phyloP scores from a whole-genome alignment of 306 rosid species.

The Lithocarpus polystachyus region DNA sequence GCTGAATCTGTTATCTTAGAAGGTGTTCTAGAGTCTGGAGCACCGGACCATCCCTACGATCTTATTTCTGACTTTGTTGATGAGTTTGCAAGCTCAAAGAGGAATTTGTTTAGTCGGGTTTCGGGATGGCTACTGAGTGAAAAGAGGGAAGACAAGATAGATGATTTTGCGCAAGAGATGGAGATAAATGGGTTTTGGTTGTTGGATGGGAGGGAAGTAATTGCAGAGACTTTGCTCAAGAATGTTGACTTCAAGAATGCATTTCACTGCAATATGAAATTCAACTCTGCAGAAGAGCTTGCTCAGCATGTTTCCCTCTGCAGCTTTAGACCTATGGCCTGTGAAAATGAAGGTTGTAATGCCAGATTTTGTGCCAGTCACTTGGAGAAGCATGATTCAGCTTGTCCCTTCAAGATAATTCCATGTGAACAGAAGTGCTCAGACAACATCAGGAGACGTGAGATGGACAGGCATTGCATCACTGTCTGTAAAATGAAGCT shows the following conservation, averaged over 20 bases:
- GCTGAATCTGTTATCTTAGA: constrained; percentile 68
- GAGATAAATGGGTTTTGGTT: constrained; percentile 73
- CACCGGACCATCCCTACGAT: constrained; percentile 63
- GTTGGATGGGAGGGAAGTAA: constrained; percentile 51
- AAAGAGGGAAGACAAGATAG: constrained; percentile 82
- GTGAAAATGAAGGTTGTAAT: constrained; percentile 64
- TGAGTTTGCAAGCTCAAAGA: constrained; percentile 59
- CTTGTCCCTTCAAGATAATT: constrained; percentile 77
- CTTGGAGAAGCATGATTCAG: constrained; percentile 58
- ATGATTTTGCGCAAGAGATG: constrained; percentile 80
- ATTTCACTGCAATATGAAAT: constrained; percentile 57
- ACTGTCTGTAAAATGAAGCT: constrained; percentile 88
- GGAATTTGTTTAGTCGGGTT: constrained; percentile 67
- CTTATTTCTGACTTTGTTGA: constrained; percentile 72
- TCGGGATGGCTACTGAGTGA: constrained; percentile 79
- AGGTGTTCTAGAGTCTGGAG: constrained; percentile 47
- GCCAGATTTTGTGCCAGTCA: constrained; percentile 53
- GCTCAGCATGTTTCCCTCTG: constrained; percentile 47
- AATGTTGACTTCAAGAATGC: constrained; percentile 68
- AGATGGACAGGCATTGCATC: constrained; percentile 89
- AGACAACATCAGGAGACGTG: constrained; percentile 60
- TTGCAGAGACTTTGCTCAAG: constrained; percentile 47
- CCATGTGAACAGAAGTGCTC: constrained; percentile 78
- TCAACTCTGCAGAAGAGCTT: constrained; percentile 44
- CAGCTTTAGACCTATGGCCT: constrained; percentile 49